These are phyloP conservation scores for Xylaria sp. DNA, from an alignment of 2,329 filamentous ascomycete species.

Conservation along the genomic window DNA sequence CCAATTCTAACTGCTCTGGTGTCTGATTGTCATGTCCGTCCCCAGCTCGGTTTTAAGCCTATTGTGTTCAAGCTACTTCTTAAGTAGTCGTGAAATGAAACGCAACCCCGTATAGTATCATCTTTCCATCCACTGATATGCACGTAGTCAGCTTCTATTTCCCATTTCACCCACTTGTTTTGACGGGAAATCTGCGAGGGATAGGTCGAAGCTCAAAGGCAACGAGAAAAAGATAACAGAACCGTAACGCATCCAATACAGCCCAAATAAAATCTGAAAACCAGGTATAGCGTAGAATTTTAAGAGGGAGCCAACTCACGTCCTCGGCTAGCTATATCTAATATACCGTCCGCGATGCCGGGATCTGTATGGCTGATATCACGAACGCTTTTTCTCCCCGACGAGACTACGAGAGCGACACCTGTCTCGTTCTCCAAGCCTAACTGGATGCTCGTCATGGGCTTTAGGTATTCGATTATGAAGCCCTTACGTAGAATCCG, in stretches of 20 bases:
- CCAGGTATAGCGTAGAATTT: too few species aligned
- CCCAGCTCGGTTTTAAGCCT: neutral
- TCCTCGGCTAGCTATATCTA: conserved; percentile 36
- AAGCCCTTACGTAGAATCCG: conserved; percentile 36
- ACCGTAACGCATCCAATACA: neutral
- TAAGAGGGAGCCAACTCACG: conserved; percentile 10
- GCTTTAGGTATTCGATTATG: conserved; percentile 22
- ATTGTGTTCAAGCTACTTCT: neutral
- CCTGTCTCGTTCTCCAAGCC: conserved; percentile 33
- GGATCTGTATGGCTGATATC: conserved; percentile 20
- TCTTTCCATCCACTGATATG: conserved; percentile 23
- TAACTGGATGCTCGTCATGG: conserved; percentile 26
- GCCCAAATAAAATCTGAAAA: neutral
- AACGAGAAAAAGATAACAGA: neutral
- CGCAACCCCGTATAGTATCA: conserved; percentile 31
- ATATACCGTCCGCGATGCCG: conserved; percentile 33
- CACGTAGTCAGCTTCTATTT: neutral
- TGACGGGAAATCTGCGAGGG: neutral
- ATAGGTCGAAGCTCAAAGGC: neutral
- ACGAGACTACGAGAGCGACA: conserved; percentile 32
- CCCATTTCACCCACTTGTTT: too few species aligned
- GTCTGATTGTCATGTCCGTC: neutral
- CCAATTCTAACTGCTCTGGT: neutral
- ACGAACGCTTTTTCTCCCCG: conserved; percentile 25
- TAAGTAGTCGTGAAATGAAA: conserved; percentile 25